Conservation (phyloP, 2,329 filamentous ascomycete genomes). For the Trichoderma cornu-damae region DNA sequence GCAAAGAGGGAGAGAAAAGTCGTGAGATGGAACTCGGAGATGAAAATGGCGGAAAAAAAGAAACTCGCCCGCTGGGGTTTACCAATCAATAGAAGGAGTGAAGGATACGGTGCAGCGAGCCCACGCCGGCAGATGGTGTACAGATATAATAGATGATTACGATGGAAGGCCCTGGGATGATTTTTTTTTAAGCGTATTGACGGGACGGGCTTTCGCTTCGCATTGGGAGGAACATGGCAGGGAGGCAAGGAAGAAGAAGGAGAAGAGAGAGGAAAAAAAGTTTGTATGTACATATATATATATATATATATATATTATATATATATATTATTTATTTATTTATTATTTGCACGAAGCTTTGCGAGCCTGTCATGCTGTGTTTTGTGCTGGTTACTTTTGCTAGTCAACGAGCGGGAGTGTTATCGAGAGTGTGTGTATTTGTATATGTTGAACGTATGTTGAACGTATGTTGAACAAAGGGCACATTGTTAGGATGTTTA, state of each 20-base stretch:
- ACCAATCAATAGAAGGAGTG: not conserved
- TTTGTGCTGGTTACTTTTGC: not conserved
- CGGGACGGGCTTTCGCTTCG: not conserved
- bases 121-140: not conserved
- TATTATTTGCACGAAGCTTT: not conserved
- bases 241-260: not conserved
- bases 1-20: not conserved
- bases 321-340: not conserved
- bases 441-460: no score
- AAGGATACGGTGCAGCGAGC: not conserved
- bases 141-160: slow-evolving; percentile 5
- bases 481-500: not conserved
- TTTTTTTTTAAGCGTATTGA: not conserved
- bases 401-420: not conserved
- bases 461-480: no score
- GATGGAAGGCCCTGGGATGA: not conserved
- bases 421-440: not conserved
- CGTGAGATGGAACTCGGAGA: not conserved
- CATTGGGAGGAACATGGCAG: slow-evolving; percentile 1
- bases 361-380: not conserved
- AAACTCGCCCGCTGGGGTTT: no score
- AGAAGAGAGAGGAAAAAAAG: not conserved
- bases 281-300: not conserved
- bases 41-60: not conserved
- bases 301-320: not conserved